Conservation (phyloP, 768 basidiomycete genomes). For the Bullera alba region DNA sequence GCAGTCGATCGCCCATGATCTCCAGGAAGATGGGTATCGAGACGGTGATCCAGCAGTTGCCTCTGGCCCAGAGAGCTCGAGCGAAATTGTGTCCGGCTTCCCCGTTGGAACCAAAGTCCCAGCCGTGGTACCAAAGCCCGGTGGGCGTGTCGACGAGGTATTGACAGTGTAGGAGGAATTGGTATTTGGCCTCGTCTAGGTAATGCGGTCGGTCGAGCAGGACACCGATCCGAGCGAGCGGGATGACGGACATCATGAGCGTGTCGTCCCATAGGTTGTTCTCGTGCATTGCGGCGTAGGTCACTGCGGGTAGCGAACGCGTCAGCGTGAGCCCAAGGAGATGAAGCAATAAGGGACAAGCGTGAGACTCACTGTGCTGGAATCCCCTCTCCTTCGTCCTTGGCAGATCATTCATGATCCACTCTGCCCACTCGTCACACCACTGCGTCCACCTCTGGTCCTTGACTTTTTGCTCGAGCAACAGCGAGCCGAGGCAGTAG, state of each 20-base stretch:
- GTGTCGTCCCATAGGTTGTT: constrained; percentile 58
- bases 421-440: constrained; percentile 45
- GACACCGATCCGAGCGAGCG: constrained; percentile 55
- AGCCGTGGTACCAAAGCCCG: constrained; percentile 44
- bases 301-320: constrained; percentile 14
- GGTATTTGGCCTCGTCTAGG: constrained; percentile 55
- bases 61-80: constrained; percentile 53
- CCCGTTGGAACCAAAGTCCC: constrained; percentile 27
- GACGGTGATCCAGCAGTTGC: constrained; percentile 52
- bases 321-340: background rate
- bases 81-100: constrained; percentile 41
- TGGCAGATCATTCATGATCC: constrained; percentile 52
- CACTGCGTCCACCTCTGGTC: constrained; percentile 32
- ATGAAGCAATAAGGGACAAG: background rate
- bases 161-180: constrained; percentile 50
- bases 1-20: constrained; percentile 48
- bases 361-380: constrained; percentile 39
- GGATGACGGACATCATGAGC: constrained; percentile 55
- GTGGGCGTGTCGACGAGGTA: constrained; percentile 35
- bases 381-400: constrained; percentile 33
- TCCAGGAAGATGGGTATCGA: constrained; percentile 30
- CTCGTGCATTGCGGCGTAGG: constrained; percentile 50
- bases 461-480: constrained; percentile 23
- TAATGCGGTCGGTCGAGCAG: constrained; percentile 53
- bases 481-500: constrained; percentile 29